phyloP scores from a whole-genome alignment of 805 yeast species.

The Debaryomyces castellii region DNA sequence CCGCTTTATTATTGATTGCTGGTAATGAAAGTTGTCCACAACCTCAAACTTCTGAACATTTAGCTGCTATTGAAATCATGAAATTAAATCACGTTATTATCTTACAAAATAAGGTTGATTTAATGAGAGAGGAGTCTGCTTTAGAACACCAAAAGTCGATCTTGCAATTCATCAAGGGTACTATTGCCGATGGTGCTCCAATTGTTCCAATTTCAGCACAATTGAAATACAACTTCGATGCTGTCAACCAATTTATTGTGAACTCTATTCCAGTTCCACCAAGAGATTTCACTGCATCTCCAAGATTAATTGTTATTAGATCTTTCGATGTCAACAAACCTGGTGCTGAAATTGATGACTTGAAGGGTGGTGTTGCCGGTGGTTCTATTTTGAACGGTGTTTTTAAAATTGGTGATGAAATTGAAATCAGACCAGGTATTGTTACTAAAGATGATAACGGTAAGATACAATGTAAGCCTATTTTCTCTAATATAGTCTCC shows the following conservation, averaged over 20 bases:
- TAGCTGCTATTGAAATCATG: conserved; percentile 99
- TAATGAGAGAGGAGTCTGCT: conserved; percentile 97
- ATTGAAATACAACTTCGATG: conserved; percentile 96
- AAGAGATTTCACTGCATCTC: conserved; percentile 91
- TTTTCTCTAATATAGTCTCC: conserved; percentile 89
- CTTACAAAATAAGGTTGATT: conserved; percentile 95
- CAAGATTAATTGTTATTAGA: conserved; percentile 94
- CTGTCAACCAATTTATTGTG: conserved; percentile 94
- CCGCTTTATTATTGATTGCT: conserved; percentile 92
- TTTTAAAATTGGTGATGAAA: conserved; percentile 94
- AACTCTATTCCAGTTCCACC: conserved; percentile 94
- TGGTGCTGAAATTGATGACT: conserved; percentile 94
- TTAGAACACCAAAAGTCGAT: conserved; percentile 93
- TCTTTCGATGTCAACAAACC: conserved; percentile 99
- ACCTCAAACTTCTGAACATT: conserved; percentile 98
- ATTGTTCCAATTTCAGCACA: conserved; percentile 98
- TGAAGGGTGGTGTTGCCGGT: conserved; percentile 99
- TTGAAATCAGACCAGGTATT: conserved; percentile 98
- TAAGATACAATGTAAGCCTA: conserved; percentile 92
- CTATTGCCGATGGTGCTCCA: conserved; percentile 99
- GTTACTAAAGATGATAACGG: conserved; percentile 90
- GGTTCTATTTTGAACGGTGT: conserved; percentile 98
- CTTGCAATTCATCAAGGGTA: conserved; percentile 90
- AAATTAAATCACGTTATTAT: conserved; percentile 94
- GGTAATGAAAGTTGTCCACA: conserved; percentile 99